These are phyloP conservation scores for Claviceps sp. DNA, from an alignment of 2,329 filamentous ascomycete genomes.

Conservation along the genomic window DNA sequence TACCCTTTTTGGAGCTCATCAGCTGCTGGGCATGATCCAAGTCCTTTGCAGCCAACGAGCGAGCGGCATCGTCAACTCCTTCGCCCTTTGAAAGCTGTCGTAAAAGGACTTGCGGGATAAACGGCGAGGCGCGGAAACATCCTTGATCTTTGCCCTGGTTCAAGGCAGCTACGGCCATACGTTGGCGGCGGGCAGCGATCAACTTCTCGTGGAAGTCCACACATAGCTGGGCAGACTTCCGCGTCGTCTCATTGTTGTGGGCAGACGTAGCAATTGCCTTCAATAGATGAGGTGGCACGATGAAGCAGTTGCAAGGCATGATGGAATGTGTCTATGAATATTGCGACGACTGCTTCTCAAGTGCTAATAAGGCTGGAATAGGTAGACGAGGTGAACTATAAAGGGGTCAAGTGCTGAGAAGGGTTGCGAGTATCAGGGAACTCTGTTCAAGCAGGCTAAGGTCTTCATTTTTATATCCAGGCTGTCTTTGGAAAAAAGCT, in stretches of 20 bases:
- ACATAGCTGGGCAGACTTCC: slow-evolving; percentile 22
- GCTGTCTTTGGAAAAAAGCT: too few species aligned
- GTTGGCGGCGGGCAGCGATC: slow-evolving; percentile 19
- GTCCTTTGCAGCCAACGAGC: slow-evolving; percentile 22
- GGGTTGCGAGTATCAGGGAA: background rate
- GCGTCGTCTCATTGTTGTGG: slow-evolving; percentile 22
- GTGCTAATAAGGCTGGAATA: background rate
- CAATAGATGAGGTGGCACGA: slow-evolving; percentile 34
- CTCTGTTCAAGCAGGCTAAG: background rate
- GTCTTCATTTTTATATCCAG: background rate
- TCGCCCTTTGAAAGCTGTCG: slow-evolving; percentile 23
- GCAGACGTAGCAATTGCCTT: slow-evolving; percentile 27
- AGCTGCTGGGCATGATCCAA: slow-evolving; percentile 25
- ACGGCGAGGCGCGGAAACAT: slow-evolving; percentile 11
- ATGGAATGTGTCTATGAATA: background rate
- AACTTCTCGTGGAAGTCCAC: slow-evolving; percentile 21
- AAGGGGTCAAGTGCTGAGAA: background rate
- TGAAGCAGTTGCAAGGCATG: slow-evolving; percentile 21
- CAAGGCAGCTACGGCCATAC: slow-evolving; percentile 18
- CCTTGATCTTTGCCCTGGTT: slow-evolving; percentile 14
- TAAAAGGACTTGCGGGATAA: slow-evolving; percentile 28
- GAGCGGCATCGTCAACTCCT: slow-evolving; percentile 24
- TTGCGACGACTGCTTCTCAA: background rate
- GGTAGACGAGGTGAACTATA: background rate
- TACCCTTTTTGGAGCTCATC: slow-evolving; percentile 13